Percentiles rank a stretch among this genome's conserved stretches.
phyloP scores from a whole-genome alignment of 2,329 filamentous ascomycete genomes.

The Capronia americana region DNA sequence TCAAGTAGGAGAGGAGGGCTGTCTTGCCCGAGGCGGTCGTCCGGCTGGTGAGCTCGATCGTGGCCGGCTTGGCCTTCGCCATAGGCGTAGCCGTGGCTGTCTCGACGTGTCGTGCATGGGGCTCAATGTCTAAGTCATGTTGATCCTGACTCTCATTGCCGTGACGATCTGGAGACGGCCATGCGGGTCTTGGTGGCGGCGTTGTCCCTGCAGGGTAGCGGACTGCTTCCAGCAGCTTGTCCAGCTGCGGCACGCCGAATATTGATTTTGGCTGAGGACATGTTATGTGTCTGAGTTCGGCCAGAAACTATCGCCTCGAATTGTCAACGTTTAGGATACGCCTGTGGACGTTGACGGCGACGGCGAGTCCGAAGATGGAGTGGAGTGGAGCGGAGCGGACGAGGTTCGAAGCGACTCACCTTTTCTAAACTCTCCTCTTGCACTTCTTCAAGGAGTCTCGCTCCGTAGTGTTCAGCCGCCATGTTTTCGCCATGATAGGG shows the following conservation, averaged over 20 bases:
- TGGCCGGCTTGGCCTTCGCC: conserved; percentile 42
- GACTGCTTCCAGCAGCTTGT: conserved; percentile 51
- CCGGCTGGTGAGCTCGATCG: conserved; percentile 62
- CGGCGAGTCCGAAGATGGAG: conserved; percentile 11
- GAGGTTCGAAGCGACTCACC: conserved; percentile 46
- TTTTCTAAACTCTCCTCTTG: conserved; percentile 58
- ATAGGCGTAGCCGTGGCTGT: neutral
- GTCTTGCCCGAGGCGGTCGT: conserved; percentile 63
- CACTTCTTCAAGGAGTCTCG: conserved; percentile 59
- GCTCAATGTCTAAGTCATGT: neutral
- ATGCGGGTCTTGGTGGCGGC: conserved; percentile 15
- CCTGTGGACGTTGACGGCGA: neutral
- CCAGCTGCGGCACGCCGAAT: conserved; percentile 56
- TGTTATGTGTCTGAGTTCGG: conserved; percentile 45
- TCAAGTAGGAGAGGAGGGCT: conserved; percentile 64
- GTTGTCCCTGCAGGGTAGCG: conserved; percentile 36
- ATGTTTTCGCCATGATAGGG: conserved; percentile 34
- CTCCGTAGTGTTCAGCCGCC: conserved; percentile 40
- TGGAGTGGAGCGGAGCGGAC: conserved; percentile 10
- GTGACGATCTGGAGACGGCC: conserved; percentile 16
- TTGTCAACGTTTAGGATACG: neutral
- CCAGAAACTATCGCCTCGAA: conserved; percentile 47
- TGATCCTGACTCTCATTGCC: conserved; percentile 7
- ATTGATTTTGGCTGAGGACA: conserved; percentile 30
- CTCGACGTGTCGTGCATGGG: neutral